phyloP scores from a whole-genome alignment of 148 eudicot genomes.

The Bassia scoparia region DNA sequence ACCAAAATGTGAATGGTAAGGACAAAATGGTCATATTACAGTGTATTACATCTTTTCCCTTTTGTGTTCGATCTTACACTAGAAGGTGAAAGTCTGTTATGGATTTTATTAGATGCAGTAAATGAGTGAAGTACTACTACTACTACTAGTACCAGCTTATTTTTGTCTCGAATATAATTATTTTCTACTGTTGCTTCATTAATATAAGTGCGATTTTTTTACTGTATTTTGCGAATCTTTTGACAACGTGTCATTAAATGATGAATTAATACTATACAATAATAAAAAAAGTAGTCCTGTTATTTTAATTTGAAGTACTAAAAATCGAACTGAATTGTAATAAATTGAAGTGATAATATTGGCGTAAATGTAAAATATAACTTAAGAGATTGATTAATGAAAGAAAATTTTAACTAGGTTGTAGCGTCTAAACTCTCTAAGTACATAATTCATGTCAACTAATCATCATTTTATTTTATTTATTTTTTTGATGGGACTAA shows the following conservation, averaged over 20 bases:
- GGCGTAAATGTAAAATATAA: too few species aligned
- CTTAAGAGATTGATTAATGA: too few species aligned
- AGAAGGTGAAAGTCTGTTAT: neutral
- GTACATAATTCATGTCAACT: too few species aligned
- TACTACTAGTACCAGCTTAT: slow-evolving; percentile 1
- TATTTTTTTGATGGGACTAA: too few species aligned
- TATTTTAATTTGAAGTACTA: too few species aligned
- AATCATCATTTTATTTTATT: too few species aligned
- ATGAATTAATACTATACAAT: too few species aligned
- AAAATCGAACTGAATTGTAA: too few species aligned
- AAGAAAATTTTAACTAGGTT: too few species aligned
- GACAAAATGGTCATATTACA: neutral
- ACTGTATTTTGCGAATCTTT: neutral
- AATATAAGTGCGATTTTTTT: neutral
- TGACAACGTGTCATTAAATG: neutral
- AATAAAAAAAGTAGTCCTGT: too few species aligned
- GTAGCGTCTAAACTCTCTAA: too few species aligned
- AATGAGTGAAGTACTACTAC: neutral
- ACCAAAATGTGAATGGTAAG: neutral
- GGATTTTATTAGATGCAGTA: neutral
- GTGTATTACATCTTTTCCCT: neutral
- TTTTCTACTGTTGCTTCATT: neutral
- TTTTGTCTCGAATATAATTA: neutral
- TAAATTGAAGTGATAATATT: too few species aligned
- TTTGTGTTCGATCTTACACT: neutral